phyloP scores from a whole-genome alignment of 2,329 filamentous ascomycete genomes.

The Fusarium fracticaudum region DNA sequence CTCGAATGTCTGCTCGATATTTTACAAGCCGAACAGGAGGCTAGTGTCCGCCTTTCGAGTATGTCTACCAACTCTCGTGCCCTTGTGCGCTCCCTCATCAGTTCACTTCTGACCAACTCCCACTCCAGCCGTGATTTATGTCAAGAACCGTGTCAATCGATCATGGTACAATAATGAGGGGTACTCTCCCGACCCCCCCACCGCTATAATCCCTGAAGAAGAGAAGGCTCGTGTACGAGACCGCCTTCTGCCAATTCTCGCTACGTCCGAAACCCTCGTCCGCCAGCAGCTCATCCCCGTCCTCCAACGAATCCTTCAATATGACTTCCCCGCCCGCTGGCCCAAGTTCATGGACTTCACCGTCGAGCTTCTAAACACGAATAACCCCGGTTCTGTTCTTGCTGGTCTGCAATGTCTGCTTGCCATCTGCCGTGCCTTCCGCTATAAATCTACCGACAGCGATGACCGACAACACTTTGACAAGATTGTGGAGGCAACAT shows the following conservation, averaged over 20 bases:
- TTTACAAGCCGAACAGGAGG: conserved; percentile 86
- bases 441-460: conserved; percentile 86
- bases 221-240: conserved; percentile 90
- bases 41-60: conserved; percentile 88
- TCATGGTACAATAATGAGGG: conserved; percentile 87
- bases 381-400: conserved; percentile 87
- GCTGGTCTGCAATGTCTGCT: conserved; percentile 93
- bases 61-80: conserved; percentile 52
- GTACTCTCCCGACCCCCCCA: conserved; percentile 65
- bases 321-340: conserved; percentile 95
- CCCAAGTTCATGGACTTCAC: conserved; percentile 94
- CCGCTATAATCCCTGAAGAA: conserved; percentile 80
- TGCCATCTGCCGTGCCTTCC: conserved; percentile 93
- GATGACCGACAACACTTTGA: conserved; percentile 85
- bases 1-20: conserved; percentile 91
- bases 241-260: conserved; percentile 88
- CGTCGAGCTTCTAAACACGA: conserved; percentile 85
- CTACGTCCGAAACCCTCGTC: conserved; percentile 79
- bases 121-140: conserved; percentile 85
- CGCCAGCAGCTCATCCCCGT: conserved; percentile 94
- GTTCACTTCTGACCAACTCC: conserved; percentile 23
- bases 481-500: conserved; percentile 90
- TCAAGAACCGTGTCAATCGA: conserved; percentile 96
- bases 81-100: conserved; percentile 36
- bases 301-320: conserved; percentile 94